Percentiles rank a stretch among this genome's conserved stretches.
Evolutionary conservation across 129 eudicot genomes (phyloP).

Genomic region (Flaveria ramosissima): DNA sequence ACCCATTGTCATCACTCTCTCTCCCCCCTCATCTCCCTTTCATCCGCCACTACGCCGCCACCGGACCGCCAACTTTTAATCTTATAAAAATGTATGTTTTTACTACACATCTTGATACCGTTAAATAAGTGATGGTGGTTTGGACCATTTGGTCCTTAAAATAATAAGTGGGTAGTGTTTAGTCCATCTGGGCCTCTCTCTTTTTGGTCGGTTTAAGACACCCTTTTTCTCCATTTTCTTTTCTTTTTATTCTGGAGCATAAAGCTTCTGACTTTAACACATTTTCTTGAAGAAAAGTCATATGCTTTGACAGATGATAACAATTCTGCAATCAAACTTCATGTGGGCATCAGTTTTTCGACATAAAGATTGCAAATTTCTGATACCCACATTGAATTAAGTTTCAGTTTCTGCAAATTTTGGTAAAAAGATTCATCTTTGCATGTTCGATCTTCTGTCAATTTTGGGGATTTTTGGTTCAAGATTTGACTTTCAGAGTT

Average conservation of each 20-base stretch:
- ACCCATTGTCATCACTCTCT: conserved; percentile 15
- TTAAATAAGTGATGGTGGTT: too few relatives aligned
- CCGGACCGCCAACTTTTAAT: conserved; percentile 18
- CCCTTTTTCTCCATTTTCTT: conserved; percentile 26
- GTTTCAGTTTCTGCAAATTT: conserved; percentile 20
- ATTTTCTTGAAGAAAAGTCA: conserved; percentile 8
- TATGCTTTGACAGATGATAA: conserved; percentile 17
- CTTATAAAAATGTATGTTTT: too few relatives aligned
- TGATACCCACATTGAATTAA: conserved; percentile 32
- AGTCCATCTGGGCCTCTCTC: conserved; percentile 49
- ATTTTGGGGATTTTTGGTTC: background rate
- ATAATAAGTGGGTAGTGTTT: conserved; percentile 46
- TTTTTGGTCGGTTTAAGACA: conserved; percentile 65
- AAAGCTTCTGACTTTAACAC: conserved; percentile 30
- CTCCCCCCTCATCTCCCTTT: conserved; percentile 29
- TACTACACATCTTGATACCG: too few relatives aligned
- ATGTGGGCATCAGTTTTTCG: conserved; percentile 17
- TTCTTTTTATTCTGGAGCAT: conserved; percentile 13
- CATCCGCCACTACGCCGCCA: conserved; percentile 20
- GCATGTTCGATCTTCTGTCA: conserved; percentile 26
- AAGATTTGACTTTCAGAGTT: conserved; percentile 10
- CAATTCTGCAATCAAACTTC: conserved; percentile 21
- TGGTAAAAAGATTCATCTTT: conserved; percentile 1
- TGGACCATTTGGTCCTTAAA: too few relatives aligned
- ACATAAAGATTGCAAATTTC: conserved; percentile 30